Evolutionary conservation across 176 grass and related monocot species (phyloP).

Genomic region (Aegilops tauschii): DNA sequence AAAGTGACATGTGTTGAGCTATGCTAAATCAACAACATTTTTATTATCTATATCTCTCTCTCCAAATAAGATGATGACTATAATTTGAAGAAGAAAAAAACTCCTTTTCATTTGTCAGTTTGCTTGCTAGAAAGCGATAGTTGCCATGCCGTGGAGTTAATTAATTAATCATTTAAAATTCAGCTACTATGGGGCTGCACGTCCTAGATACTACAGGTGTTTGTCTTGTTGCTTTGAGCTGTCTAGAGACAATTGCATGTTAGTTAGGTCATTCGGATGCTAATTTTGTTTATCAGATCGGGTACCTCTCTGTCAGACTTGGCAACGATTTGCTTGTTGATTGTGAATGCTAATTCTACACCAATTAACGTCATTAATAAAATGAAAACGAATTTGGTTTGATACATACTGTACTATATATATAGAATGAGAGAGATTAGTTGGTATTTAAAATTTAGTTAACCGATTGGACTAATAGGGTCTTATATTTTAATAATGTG

Average conservation of each 20-base stretch:
- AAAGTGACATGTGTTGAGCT: neutral
- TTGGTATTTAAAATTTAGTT: no score
- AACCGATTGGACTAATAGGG: no score
- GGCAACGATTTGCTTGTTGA: neutral
- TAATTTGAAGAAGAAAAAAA: no score
- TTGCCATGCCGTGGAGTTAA: neutral
- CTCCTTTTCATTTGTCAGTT: neutral
- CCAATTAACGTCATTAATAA: no score
- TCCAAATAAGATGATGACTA: no score
- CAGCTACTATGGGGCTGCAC: neutral
- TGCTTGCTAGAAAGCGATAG: neutral
- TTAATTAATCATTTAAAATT: neutral
- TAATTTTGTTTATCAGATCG: neutral
- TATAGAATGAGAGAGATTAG: no score
- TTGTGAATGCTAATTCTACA: no score
- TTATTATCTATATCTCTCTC: no score
- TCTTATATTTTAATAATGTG: no score
- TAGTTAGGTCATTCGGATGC: neutral
- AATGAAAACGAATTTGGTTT: no score
- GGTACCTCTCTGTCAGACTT: neutral
- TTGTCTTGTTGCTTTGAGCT: neutral
- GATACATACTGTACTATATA: no score
- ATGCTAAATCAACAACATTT: no score
- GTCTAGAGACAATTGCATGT: neutral
- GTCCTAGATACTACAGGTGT: neutral